Conservation (phyloP, 2,329 filamentous ascomycete species). For the Cladophialophora psammophila region DNA sequence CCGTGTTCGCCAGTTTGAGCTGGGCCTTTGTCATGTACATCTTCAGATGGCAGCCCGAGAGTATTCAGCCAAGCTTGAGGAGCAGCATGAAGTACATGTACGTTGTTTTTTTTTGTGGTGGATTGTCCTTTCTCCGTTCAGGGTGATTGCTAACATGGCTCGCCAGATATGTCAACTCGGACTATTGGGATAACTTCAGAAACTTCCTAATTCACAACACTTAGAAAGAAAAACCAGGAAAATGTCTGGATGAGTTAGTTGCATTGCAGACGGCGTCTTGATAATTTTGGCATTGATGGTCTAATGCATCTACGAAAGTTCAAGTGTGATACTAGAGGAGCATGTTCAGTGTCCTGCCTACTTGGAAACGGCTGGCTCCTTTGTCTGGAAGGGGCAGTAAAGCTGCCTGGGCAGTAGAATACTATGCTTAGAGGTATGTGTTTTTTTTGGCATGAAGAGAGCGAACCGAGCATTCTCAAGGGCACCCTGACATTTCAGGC, state of each 20-base stretch:
- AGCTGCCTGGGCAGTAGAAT: background rate
- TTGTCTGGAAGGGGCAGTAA: background rate
- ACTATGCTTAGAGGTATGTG: background rate
- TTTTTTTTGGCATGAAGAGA: background rate
- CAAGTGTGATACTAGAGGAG: constrained; percentile 7
- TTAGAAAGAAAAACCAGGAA: constrained; percentile 43
- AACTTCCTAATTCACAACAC: constrained; percentile 88
- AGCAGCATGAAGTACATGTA: constrained; percentile 99
- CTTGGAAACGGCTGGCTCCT: background rate
- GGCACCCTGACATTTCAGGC: background rate
- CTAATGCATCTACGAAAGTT: constrained; percentile 10
- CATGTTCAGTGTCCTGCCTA: background rate
- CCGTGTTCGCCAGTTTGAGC: constrained; percentile 85
- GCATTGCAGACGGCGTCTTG: constrained; percentile 20
- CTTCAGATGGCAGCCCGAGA: constrained; percentile 90
- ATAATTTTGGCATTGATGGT: constrained; percentile 3
- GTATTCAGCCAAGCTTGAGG: constrained; percentile 86
- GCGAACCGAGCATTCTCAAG: background rate
- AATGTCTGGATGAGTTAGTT: background rate
- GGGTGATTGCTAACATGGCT: constrained; percentile 6
- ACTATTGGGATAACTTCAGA: constrained; percentile 85
- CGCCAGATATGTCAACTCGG: constrained; percentile 74
- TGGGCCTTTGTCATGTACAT: constrained; percentile 97
- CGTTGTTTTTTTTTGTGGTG: constrained; percentile 9
- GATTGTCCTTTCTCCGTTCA: background rate